Percentiles rank a stretch among this genome's conserved stretches.
These are phyloP conservation scores for Rhizophora mangle DNA, from an alignment of 345 rosid species.

Conservation along the genomic window DNA sequence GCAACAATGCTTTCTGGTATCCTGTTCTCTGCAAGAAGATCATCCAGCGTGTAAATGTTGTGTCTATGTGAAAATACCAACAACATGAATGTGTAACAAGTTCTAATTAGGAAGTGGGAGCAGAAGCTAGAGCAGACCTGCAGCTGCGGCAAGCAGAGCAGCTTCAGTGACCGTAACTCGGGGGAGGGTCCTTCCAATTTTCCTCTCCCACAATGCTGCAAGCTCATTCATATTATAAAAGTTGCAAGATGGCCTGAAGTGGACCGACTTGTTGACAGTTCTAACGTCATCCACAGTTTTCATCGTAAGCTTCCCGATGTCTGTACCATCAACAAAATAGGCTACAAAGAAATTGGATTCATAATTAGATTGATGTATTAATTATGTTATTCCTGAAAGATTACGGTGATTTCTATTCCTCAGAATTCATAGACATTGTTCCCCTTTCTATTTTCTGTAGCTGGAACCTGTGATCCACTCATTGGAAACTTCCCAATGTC, in stretches of 20 bases:
- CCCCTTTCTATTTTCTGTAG: too few relatives aligned
- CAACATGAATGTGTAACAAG: too few relatives aligned
- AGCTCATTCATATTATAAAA: slow-evolving; percentile 60
- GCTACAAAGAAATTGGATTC: slow-evolving; percentile 29
- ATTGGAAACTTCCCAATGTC: too few relatives aligned
- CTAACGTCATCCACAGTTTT: slow-evolving; percentile 48
- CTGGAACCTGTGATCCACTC: too few relatives aligned
- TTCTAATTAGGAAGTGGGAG: too few relatives aligned
- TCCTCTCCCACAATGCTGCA: slow-evolving; percentile 64
- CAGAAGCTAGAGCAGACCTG: slow-evolving; percentile 32
- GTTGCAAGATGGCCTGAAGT: slow-evolving; percentile 53
- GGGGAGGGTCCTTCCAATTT: slow-evolving; percentile 52
- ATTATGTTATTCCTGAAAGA: too few relatives aligned
- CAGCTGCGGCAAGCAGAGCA: slow-evolving; percentile 48
- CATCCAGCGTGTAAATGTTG: too few relatives aligned
- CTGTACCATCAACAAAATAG: slow-evolving; percentile 62
- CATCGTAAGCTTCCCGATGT: slow-evolving; percentile 66
- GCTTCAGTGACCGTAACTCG: slow-evolving; percentile 47
- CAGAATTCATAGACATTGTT: too few relatives aligned
- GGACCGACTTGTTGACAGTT: slow-evolving; percentile 49
- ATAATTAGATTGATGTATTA: too few relatives aligned
- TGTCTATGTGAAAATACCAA: too few relatives aligned
- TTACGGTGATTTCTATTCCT: too few relatives aligned
- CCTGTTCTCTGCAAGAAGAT: slow-evolving; percentile 39
- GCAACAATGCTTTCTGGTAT: slow-evolving; percentile 64